Evolutionary conservation across 371 early-diverging fungal species (phyloP), one percentile per base, ranked within the genome.

Genomic region (Mucor racemosus): DNA sequence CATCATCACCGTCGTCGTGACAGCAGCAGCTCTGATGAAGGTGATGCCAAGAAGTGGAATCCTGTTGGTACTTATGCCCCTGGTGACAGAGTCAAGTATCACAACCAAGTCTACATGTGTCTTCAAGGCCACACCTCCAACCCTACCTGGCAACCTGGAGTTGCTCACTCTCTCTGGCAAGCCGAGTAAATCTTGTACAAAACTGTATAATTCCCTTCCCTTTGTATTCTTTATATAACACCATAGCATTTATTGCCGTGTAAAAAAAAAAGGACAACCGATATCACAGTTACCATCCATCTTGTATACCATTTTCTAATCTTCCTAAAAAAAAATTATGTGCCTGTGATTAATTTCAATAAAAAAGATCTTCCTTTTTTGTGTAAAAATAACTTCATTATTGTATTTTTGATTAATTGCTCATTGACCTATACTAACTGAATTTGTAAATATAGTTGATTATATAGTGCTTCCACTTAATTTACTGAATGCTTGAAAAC

Each of bases 161-260:
- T 61, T 54, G 85, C 87, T 40, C 80, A 78, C 64, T 85, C 85
- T 53, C 82, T 87, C 73, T 85, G 87, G 87, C 75, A 80, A 67
- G 59, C 72, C 38, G 80, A 72, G 33, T 86, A 82, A 80, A 66
- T 26, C 21, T 26, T 62, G 26, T 54, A 38, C 26, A 40, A 11
- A 5, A 53, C 14, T 31, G 31, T 53, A 26, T 26, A 13, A 31
- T 11, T 6, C 11, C 46, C 10, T 46, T 9, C 46, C 19, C 46
- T 19, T 46, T 53, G 53, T 53, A 53, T 19, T 19, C 46, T 26
- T 26, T 26, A 26, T 46, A 44, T 44, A 46, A 46, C n/a, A 19
- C 21, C 9, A 26, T 3, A 26, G 26, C 38, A 11, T 38, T 7
- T 5, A 38, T 38, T 38, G 11, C 1, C 38, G 11, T 38, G 38